Evolutionary conservation across 257 asterid genomes (phyloP).

Genomic region (Knoxia roxburghii): DNA sequence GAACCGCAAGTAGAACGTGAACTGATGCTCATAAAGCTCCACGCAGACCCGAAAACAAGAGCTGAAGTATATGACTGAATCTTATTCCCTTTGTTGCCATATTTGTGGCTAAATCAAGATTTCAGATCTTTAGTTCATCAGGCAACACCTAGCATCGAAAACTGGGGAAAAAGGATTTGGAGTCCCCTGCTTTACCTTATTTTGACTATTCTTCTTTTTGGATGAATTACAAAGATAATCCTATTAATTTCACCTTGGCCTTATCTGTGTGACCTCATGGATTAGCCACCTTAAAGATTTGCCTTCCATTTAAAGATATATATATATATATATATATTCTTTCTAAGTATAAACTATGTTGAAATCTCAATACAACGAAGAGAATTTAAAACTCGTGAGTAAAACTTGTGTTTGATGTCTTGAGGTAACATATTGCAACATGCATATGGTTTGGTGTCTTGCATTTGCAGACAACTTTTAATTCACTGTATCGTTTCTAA

Average conservation of each 20-base stretch:
- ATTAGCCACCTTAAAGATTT: not conserved
- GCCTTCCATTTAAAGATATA: not conserved
- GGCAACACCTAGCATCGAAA: not conserved
- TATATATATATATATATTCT: not conserved
- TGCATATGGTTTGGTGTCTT: not conserved
- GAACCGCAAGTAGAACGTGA: constrained; percentile 88
- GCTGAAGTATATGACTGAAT: constrained; percentile 47
- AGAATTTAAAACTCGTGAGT: not conserved
- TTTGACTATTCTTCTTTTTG: not conserved
- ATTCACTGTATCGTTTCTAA: not conserved
- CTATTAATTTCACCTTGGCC: not conserved
- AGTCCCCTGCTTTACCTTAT: not conserved
- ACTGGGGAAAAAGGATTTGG: not conserved
- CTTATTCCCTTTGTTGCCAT: constrained; percentile 2
- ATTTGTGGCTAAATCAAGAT: constrained; percentile 4
- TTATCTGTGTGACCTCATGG: not conserved
- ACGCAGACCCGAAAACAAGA: constrained; percentile 54
- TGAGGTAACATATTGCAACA: not conserved
- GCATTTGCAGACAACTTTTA: not conserved
- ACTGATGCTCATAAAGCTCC: constrained; percentile 73
- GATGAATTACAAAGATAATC: not conserved
- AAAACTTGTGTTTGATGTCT: constrained; percentile 1
- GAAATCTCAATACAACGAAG: not conserved
- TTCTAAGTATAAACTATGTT: not conserved
- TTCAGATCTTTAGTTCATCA: not conserved